phyloP scores from a whole-genome alignment of 345 rosid species.

The Cardamine occulta region DNA sequence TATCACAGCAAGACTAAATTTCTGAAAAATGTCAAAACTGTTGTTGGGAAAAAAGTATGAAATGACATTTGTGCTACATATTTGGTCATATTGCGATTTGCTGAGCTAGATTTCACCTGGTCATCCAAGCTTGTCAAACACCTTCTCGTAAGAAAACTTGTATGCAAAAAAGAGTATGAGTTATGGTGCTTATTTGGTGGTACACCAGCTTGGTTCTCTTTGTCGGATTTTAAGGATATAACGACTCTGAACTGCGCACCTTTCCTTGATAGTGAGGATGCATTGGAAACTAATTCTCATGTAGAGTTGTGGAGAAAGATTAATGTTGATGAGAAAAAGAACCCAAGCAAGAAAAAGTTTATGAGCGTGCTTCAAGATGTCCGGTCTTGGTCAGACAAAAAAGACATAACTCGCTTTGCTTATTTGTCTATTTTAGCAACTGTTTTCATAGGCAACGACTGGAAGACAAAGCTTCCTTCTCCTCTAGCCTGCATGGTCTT shows the following conservation, averaged over 20 bases:
- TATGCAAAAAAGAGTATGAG: neutral
- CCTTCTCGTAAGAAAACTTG: neutral
- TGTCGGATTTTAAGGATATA: neutral
- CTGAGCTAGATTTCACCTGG: neutral
- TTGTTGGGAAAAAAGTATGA: neutral
- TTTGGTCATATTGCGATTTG: neutral
- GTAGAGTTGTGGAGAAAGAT: neutral
- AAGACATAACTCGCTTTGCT: neutral
- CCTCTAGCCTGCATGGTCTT: neutral
- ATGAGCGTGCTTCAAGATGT: neutral
- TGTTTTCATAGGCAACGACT: neutral
- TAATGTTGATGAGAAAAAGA: neutral
- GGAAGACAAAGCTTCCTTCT: neutral
- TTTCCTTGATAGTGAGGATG: neutral
- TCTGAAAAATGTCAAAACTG: neutral
- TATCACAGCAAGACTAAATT: constrained; percentile 1
- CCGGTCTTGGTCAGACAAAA: too few species aligned
- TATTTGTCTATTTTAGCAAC: constrained; percentile 5
- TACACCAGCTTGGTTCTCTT: neutral
- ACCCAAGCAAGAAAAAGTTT: neutral
- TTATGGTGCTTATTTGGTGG: neutral
- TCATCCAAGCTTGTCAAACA: constrained; percentile 10
- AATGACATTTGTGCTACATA: neutral
- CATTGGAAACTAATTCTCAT: neutral
- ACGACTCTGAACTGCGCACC: neutral